Conservation (phyloP, 2,329 filamentous ascomycete genomes). For the Dactylonectria estremocensis region DNA sequence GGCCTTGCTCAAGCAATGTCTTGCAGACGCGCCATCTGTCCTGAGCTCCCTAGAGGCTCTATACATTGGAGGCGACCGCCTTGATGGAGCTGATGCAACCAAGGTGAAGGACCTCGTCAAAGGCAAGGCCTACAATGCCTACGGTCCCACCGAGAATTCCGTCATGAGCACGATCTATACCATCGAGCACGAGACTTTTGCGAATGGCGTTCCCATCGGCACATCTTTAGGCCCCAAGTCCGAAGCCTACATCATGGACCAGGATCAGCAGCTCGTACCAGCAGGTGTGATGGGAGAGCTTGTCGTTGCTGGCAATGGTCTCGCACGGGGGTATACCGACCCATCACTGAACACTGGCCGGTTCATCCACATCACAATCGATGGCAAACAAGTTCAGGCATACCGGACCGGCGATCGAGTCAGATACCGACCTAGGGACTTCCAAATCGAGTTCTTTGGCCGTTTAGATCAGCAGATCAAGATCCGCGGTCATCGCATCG, state of each 20-base stretch:
- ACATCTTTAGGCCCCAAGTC: conserved; percentile 39
- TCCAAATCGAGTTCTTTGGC: conserved; percentile 28
- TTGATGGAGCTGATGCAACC: conserved; percentile 21
- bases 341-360: no score
- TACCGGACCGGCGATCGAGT: conserved; percentile 40
- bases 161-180: conserved; percentile 21
- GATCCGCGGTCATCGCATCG: conserved; percentile 40
- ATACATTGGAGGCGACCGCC: conserved; percentile 37
- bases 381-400: no score
- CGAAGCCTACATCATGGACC: conserved; percentile 44
- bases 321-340: no score
- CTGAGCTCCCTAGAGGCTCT: conserved; percentile 21
- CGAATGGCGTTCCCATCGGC: conserved; percentile 41
- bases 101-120: neutral
- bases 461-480: conserved; percentile 43
- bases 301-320: conserved; percentile 43
- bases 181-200: conserved; percentile 1
- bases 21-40: conserved; percentile 22
- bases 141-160: conserved; percentile 42
- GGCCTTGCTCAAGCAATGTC: conserved; percentile 39
- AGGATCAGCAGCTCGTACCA: conserved; percentile 40
- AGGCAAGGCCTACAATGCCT: conserved; percentile 22
- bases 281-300: conserved; percentile 48
- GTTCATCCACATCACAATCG: no score
- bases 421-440: conserved; percentile 26